phyloP scores from a whole-genome alignment of 2,329 filamentous ascomycete genomes.

The Didymella pomorum region DNA sequence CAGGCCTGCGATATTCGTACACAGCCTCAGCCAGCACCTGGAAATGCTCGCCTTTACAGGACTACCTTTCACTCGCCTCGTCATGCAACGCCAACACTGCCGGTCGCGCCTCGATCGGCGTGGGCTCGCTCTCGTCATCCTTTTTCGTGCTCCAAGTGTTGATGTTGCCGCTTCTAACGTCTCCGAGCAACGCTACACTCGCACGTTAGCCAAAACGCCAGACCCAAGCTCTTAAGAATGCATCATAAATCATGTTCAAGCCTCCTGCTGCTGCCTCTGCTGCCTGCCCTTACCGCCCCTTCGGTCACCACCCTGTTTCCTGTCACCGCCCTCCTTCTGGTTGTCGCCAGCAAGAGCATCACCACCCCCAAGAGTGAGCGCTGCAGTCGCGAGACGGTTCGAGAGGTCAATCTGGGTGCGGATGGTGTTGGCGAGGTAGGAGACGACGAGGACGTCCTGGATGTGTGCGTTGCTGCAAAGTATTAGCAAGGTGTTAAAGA shows the following conservation, averaged over 20 bases:
- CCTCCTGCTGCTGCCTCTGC: constrained; percentile 43
- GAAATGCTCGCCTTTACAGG: constrained; percentile 9
- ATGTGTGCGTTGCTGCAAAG: constrained; percentile 88
- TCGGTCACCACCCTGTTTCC: constrained; percentile 43
- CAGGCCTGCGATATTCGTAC: constrained; percentile 26
- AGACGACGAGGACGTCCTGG: constrained; percentile 97
- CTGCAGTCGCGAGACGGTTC: constrained; percentile 81
- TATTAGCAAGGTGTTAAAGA: constrained; percentile 38
- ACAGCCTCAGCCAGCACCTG: constrained; percentile 20
- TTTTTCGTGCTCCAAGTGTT: constrained; percentile 17
- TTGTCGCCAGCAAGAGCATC: constrained; percentile 48
- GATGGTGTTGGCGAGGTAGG: constrained; percentile 98
- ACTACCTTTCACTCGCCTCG: constrained; percentile 2
- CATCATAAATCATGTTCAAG: constrained; percentile 35
- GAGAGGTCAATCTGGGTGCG: constrained; percentile 98
- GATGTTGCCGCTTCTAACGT: constrained; percentile 16
- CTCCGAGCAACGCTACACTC: constrained; percentile 17
- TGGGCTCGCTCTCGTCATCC: neutral
- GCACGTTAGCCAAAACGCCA: constrained; percentile 33
- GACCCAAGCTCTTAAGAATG: constrained; percentile 30
- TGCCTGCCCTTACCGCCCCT: constrained; percentile 45
- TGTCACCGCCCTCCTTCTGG: constrained; percentile 45
- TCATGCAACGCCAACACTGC: constrained; percentile 12
- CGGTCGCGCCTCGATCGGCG: constrained; percentile 10
- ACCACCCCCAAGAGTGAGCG: constrained; percentile 57